Evolutionary conservation across 2,329 filamentous ascomycete species (phyloP).

Genomic region (Aureobasidium melanogenum): DNA sequence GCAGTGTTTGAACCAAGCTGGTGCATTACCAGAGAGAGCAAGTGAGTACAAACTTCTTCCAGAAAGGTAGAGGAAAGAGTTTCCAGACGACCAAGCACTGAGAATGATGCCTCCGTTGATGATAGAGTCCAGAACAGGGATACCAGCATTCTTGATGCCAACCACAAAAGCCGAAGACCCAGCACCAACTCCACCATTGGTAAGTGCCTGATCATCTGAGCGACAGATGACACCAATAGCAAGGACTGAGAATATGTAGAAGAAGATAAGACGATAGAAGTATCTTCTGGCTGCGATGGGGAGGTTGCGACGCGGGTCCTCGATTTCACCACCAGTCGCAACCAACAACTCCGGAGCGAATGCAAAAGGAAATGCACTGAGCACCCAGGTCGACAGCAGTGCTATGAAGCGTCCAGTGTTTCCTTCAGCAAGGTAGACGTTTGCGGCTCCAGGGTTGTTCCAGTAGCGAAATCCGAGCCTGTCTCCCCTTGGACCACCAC

Average conservation of each 20-base stretch:
- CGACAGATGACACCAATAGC: constrained; percentile 54
- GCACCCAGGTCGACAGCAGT: constrained; percentile 42
- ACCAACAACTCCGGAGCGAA: constrained; percentile 49
- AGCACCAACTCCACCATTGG: constrained; percentile 44
- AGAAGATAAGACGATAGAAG: constrained; percentile 54
- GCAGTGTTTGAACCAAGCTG: constrained; percentile 50
- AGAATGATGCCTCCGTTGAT: constrained; percentile 61
- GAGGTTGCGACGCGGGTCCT: constrained; percentile 49
- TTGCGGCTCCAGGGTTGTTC: constrained; percentile 40
- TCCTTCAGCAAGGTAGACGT: constrained; percentile 39
- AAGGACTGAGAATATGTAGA: constrained; percentile 50
- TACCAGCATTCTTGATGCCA: constrained; percentile 41
- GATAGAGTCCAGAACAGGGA: constrained; percentile 51
- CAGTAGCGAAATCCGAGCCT: constrained; percentile 45
- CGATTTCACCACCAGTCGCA: constrained; percentile 49
- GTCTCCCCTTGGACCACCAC: constrained; percentile 44
- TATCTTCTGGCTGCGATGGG: constrained; percentile 51
- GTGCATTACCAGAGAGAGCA: constrained; percentile 56
- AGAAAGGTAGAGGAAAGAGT: constrained; percentile 44
- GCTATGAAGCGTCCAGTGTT: constrained; percentile 44
- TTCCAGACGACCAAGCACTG: constrained; percentile 49
- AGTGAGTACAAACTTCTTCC: constrained; percentile 43
- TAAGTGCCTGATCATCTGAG: constrained; percentile 43
- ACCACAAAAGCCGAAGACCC: constrained; percentile 44
- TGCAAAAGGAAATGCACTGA: constrained; percentile 46